Percentiles rank a stretch among this genome's conserved stretches.
Conservation (phyloP, 371 early-diverging fungal species). For the Circinella minor region DNA sequence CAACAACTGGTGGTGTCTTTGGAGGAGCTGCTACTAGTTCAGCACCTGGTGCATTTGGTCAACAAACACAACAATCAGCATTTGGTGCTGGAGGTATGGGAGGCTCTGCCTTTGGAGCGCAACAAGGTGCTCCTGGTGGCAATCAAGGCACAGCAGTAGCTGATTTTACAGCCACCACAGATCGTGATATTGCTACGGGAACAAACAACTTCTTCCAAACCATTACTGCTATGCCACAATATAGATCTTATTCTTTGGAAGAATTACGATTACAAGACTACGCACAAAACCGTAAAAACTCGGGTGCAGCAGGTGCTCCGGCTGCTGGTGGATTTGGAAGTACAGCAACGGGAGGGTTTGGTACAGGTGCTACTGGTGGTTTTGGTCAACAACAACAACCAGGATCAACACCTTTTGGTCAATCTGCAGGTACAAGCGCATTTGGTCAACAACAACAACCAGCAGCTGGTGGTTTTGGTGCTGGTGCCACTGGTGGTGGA, state of each 20-base stretch:
- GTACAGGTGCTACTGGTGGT: constrained; percentile 15
- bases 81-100: constrained; percentile 39
- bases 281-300: constrained; percentile 77
- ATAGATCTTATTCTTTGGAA: constrained; percentile 85
- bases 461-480: no score
- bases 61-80: constrained; percentile 31
- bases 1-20: constrained; percentile 33
- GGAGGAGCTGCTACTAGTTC: constrained; percentile 10
- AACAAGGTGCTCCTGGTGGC: constrained; percentile 37
- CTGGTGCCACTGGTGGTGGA: constrained; percentile 27
- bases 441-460: constrained; percentile 2
- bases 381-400: no score
- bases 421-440: constrained; percentile 28
- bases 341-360: no score
- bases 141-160: constrained; percentile 83
- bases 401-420: background rate
- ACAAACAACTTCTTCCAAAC: constrained; percentile 72
- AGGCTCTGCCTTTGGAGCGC: constrained; percentile 53
- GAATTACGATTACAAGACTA: constrained; percentile 95
- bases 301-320: constrained; percentile 36
- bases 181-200: constrained; percentile 67
- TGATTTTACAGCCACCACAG: constrained; percentile 67
- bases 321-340: constrained; percentile 45
- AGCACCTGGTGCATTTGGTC: constrained; percentile 27
- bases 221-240: constrained; percentile 91